Base-by-base conservation (phyloP, 139 green algal species). In the Chlorella sp. region DNA sequence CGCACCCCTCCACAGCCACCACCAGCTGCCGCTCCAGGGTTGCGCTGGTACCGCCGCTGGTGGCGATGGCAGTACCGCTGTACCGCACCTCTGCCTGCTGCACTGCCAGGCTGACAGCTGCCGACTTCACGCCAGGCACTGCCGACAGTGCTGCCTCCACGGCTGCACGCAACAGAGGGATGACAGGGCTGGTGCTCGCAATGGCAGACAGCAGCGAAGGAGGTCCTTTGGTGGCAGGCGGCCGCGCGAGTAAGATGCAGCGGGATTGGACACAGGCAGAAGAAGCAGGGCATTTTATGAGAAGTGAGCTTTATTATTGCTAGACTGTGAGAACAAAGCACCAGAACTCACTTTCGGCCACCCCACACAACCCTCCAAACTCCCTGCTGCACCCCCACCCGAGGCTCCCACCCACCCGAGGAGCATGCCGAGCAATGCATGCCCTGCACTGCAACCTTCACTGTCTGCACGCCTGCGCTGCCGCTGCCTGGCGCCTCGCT, bases 401-500 rank as follows among this genome's bases (percentile, higher is more conserved):
- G 5, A 57, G 77, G 34, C 28, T 21, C 34, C 28, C 53, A 39
- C 71, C 3, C n/a, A 81, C 75, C 93, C 24, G 69, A 88, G 3
- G 91, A 92, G 90, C 94, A 97, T 1, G 96, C 94, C 15, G 92
- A 90, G 89, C 96, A 98, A 42, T 94, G 94, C 96, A 99, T 97
- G 69, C 97, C 96, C 9, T 83, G 68, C 22, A 98, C 93, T 26
- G 69, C 19, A 34, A 95, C 26, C n/a, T 87, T 90, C 30, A 87
- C 66, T 24, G 89, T 80, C 77, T 90, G n/a, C n/a, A 71, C 22
- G 14, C 66, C 26, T 0, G n/a, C 0, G 24, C 42, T 28, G 79
- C 28, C 66, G 37, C 39, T 37, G 66, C 84, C 36, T 30, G 15
- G 4, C 61, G 60, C 61, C 30, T 37, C 82, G 5, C 34, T 15